Percentiles rank a stretch among this genome's conserved stretches.
phyloP scores from a whole-genome alignment of 768 basidiomycete species.

The Wakefieldia striispora region DNA sequence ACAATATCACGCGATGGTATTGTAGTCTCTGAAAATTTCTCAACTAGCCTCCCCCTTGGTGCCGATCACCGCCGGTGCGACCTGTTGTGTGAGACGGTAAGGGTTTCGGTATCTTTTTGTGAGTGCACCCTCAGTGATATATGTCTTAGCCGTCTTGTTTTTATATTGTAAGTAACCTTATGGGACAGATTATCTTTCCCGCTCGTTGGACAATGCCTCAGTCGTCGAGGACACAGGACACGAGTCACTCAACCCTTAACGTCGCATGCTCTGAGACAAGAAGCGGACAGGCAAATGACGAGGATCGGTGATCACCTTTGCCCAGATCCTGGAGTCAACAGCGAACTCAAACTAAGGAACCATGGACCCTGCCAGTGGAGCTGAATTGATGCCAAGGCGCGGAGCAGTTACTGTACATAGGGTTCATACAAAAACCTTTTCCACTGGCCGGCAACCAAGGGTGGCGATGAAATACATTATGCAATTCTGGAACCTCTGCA shows the following conservation, averaged over 20 bases:
- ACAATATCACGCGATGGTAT: neutral
- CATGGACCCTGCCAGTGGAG: no score
- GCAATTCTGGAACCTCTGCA: no score
- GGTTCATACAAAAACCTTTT: neutral
- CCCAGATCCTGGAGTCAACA: neutral
- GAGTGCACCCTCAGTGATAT: neutral
- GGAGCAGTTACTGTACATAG: neutral
- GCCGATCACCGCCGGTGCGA: neutral
- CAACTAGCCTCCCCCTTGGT: neutral
- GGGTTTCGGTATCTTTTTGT: neutral
- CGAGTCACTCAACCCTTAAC: neutral
- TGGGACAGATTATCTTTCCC: conserved; percentile 12
- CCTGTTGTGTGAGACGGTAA: conserved; percentile 11
- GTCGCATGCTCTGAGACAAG: conserved; percentile 10
- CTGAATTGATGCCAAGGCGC: neutral
- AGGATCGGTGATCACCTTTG: conserved; percentile 3
- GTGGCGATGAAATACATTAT: no score
- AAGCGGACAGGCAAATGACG: conserved; percentile 18
- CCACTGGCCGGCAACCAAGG: no score
- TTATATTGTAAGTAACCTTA: neutral
- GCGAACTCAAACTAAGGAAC: no score
- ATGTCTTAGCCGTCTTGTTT: conserved; percentile 4
- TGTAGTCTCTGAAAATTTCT: conserved; percentile 1
- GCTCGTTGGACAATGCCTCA: conserved; percentile 17
- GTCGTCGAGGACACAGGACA: conserved; percentile 8